Percentiles rank a stretch among this genome's conserved stretches.
Evolutionary conservation across 164 flowering plant genomes (phyloP).

Genomic region (Platanus orientalis): DNA sequence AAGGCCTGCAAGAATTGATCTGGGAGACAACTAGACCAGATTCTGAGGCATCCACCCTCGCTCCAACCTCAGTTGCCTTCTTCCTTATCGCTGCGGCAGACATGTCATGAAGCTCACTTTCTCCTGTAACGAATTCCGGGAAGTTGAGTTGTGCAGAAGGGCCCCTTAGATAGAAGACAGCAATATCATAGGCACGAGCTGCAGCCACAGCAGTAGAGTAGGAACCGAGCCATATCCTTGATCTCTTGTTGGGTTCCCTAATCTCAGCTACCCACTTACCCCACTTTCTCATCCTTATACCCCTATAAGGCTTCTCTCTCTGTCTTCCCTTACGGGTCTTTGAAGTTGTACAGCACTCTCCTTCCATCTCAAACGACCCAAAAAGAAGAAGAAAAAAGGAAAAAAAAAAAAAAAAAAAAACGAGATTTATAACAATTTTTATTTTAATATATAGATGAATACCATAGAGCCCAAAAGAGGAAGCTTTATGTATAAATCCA

Average conservation of each 20-base stretch:
- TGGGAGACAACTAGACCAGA: constrained; percentile 18
- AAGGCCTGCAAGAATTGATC: not conserved
- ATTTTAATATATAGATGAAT: no score
- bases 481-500: no score
- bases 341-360: constrained; percentile 27
- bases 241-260: no score
- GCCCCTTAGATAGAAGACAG: constrained; percentile 69
- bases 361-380: constrained; percentile 26
- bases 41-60: constrained; percentile 67
- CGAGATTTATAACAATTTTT: no score
- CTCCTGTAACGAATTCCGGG: constrained; percentile 47
- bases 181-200: constrained; percentile 81
- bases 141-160: constrained; percentile 71
- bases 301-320: constrained; percentile 60
- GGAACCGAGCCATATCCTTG: constrained; percentile 85
- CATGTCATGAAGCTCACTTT: constrained; percentile 36
- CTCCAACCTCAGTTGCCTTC: constrained; percentile 79
- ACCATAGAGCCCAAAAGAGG: no score
- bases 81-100: constrained; percentile 70
- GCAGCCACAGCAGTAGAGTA: constrained; percentile 76
- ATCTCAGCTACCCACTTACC: no score
- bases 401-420: no score
- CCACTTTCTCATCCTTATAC: constrained; percentile 91
- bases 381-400: no score
- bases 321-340: constrained; percentile 21